Evolutionary conservation across 2,329 filamentous ascomycete genomes (phyloP).

Genomic region (Talaromyces sp.): DNA sequence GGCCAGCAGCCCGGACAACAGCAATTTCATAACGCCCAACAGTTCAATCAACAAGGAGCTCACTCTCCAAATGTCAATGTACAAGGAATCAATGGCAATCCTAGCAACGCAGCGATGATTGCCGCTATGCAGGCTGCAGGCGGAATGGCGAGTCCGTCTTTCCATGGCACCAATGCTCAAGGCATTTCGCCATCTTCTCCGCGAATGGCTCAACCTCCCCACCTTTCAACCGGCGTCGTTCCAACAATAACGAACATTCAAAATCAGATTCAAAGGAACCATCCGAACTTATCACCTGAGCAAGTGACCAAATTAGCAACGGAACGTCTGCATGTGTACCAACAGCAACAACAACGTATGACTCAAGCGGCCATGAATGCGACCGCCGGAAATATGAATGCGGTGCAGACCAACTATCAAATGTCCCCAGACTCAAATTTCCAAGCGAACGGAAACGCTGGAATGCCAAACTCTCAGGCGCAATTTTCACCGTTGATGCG

Average conservation of each 20-base stretch:
- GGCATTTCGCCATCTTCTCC: slow-evolving; percentile 42
- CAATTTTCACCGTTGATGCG: slow-evolving; percentile 49
- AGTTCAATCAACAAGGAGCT: slow-evolving; percentile 41
- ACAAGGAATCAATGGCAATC: slow-evolving; percentile 10
- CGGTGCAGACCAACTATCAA: slow-evolving; percentile 35
- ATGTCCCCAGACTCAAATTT: slow-evolving; percentile 34
- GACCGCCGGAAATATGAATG: slow-evolving; percentile 42
- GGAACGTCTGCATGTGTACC: slow-evolving; percentile 43
- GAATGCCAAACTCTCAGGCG: slow-evolving; percentile 44
- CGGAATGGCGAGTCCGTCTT: slow-evolving; percentile 39
- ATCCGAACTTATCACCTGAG: slow-evolving; percentile 48
- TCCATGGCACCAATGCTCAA: slow-evolving; percentile 32
- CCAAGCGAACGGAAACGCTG: slow-evolving; percentile 27
- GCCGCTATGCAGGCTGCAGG: slow-evolving; percentile 38
- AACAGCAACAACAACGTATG: slow-evolving; percentile 37
- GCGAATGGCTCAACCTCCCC: slow-evolving; percentile 43
- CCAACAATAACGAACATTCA: slow-evolving; percentile 50
- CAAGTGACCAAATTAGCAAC: slow-evolving; percentile 50
- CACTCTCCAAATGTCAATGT: slow-evolving; percentile 43
- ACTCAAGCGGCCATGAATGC: slow-evolving; percentile 49
- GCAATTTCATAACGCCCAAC: slow-evolving; percentile 36
- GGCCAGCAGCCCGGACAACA: slow-evolving; percentile 33
- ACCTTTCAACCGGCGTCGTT: slow-evolving; percentile 48
- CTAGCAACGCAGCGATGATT: slow-evolving; percentile 35
- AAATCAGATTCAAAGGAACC: slow-evolving; percentile 46